Base-by-base conservation (phyloP, 495 filamentous ascomycete species). In the Trichodelitschia bisporula region DNA sequence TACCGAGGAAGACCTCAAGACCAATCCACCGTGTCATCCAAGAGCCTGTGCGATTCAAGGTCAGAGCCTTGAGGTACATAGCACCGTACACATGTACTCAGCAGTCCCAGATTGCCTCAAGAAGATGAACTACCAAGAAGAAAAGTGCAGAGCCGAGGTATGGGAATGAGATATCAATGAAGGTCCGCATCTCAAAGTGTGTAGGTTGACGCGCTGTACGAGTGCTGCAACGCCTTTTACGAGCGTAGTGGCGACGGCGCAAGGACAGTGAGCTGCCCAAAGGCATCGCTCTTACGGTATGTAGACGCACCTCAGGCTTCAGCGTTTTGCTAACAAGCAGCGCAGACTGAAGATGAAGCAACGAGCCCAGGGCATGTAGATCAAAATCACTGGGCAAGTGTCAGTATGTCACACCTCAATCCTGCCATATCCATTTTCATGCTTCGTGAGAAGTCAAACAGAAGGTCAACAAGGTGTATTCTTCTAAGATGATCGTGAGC, bases 401-500 rank as follows among this genome's bases (percentile, higher is more conserved):
- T 19, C n/a, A 25, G 20, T 12, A 38, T 51, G 45, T 54, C 20
- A 48, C 37, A 42, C 41, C 41, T 23, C 21, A 35, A 40, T 39
- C 16, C 9, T 43, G 18, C 27, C 31, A 28, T 41, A 48, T 57
- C 44, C 56, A 52, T 57, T 57, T 41, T 62, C 66, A 68, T 48
- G 30, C 50, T 37, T 36, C 50, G 40, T 8, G 6, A 49, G 55
- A 56, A 53, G 43, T 61, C 54, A 56, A 74, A 64, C 59, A 71
- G n/a, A n/a, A 76, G 62, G 62, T 59, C 50, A 46, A 45, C 43
- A 9, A 15, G 8, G 21, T 33, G 19, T 14, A 53, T 51, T 76
- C 43, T 44, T 97, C 66, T 97, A 64, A 89, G 86, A 72, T 71
- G 71, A 82, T 80, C 77, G 76, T 83, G 83, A 97, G 86, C 86